Percentiles rank a stretch among this genome's conserved stretches.
Evolutionary conservation across 768 basidiomycete genomes (phyloP).

Genomic region (Serendipita sp.): DNA sequence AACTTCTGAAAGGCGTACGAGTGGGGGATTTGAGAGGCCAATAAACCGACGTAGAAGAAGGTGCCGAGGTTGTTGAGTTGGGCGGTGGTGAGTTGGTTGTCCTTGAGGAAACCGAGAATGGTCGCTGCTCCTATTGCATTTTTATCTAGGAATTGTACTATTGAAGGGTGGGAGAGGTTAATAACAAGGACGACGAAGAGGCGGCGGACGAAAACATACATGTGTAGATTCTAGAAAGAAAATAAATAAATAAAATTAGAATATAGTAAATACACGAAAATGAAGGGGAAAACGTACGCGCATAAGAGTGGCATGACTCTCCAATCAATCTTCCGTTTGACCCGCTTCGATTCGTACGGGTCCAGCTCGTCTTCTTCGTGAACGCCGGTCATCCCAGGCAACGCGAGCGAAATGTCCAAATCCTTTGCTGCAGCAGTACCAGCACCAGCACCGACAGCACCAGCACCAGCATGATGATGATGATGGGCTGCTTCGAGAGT

Average conservation of each 20-base stretch:
- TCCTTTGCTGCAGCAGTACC: background rate
- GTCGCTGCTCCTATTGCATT: background rate
- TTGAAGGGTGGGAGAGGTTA: background rate
- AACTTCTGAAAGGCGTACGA: conserved; percentile 12
- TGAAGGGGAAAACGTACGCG: background rate
- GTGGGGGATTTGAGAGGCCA: conserved; percentile 13
- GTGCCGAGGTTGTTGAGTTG: conserved; percentile 1
- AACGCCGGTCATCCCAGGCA: background rate
- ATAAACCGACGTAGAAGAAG: conserved; percentile 9
- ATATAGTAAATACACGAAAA: background rate
- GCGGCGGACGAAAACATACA: background rate
- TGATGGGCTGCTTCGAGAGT: too few species aligned
- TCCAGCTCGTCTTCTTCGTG: background rate
- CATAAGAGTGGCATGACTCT: background rate
- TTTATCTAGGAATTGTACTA: conserved; percentile 1
- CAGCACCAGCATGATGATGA: too few species aligned
- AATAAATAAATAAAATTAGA: background rate
- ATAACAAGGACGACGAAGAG: too few species aligned
- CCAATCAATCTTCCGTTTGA: background rate
- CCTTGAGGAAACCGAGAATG: background rate
- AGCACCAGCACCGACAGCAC: too few species aligned
- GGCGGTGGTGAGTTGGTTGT: background rate
- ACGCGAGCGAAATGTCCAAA: background rate
- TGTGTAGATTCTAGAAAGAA: background rate
- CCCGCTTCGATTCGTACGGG: background rate